Conservation (phyloP, 371 early-diverging fungal species). For the Mucor plumbeus region DNA sequence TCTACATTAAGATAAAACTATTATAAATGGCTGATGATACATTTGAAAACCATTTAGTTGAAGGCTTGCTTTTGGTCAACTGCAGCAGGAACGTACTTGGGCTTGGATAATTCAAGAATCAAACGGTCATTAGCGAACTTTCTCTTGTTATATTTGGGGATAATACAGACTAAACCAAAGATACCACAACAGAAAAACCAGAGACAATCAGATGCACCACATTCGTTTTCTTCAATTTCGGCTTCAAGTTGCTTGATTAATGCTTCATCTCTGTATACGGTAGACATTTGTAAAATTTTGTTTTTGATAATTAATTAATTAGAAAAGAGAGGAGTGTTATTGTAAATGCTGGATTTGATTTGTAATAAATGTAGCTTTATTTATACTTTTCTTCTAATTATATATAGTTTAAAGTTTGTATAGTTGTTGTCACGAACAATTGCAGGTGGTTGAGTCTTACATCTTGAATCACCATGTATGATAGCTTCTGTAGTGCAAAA, state of each 20-base stretch:
- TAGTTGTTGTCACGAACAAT: too few relatives aligned
- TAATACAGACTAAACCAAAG: slow-evolving; percentile 44
- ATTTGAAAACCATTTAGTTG: neutral
- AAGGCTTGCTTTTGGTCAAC: neutral
- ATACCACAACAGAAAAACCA: slow-evolving; percentile 66
- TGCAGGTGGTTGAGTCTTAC: neutral
- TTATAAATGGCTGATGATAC: too few relatives aligned
- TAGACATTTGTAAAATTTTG: neutral
- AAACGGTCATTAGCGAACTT: slow-evolving; percentile 15
- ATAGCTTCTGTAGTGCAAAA: neutral
- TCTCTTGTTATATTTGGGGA: slow-evolving; percentile 24
- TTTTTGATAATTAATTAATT: neutral
- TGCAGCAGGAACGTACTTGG: slow-evolving; percentile 8
- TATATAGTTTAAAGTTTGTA: too few relatives aligned
- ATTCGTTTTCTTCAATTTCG: slow-evolving; percentile 24
- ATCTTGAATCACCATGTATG: neutral
- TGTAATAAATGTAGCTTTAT: neutral
- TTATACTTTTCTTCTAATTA: too few relatives aligned
- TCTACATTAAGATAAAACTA: too few relatives aligned
- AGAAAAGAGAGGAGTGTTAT: neutral
- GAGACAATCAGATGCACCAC: slow-evolving; percentile 55
- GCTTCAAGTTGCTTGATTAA: slow-evolving; percentile 19
- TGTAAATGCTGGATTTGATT: too few relatives aligned
- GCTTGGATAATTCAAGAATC: slow-evolving; percentile 15
- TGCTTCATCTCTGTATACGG: slow-evolving; percentile 27